A percentile compares a stretch with the other conserved stretches of the same genome.
These are phyloP conservation scores for Helianthus tuberosus DNA, from an alignment of 129 eudicot genomes.

Conservation along the genomic window DNA sequence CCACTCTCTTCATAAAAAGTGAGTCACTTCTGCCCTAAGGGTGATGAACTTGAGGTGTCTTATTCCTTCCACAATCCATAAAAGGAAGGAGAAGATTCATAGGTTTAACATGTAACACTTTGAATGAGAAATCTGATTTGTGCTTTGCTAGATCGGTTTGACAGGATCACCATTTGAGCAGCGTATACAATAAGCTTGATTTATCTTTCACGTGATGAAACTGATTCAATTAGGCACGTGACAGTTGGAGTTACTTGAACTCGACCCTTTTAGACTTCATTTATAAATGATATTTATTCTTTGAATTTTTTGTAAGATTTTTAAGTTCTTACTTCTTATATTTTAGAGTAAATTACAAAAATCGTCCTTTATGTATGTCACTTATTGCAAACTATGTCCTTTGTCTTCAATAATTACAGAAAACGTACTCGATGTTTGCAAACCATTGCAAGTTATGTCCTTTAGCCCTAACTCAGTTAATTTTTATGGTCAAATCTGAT, in stretches of 20 bases:
- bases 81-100: not conserved
- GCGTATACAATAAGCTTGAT: not conserved
- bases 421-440: no score
- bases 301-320: not conserved
- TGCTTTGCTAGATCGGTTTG: not conserved
- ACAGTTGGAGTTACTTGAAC: not conserved
- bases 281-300: not conserved
- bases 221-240: not conserved
- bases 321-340: not conserved
- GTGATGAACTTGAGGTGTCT: constrained; percentile 23
- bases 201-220: not conserved
- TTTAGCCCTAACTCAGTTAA: no score
- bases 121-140: not conserved
- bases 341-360: no score
- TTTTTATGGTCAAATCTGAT: no score
- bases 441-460: no score
- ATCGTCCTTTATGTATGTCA: no score
- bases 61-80: constrained; percentile 4
- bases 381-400: no score
- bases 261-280: not conserved
- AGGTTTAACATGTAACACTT: not conserved
- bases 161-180: not conserved
- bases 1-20: constrained; percentile 40
- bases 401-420: no score
- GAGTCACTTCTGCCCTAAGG: constrained; percentile 22